Base-by-base conservation (phyloP, 208 protist genomes). In the Leishmania aethiopica region DNA sequence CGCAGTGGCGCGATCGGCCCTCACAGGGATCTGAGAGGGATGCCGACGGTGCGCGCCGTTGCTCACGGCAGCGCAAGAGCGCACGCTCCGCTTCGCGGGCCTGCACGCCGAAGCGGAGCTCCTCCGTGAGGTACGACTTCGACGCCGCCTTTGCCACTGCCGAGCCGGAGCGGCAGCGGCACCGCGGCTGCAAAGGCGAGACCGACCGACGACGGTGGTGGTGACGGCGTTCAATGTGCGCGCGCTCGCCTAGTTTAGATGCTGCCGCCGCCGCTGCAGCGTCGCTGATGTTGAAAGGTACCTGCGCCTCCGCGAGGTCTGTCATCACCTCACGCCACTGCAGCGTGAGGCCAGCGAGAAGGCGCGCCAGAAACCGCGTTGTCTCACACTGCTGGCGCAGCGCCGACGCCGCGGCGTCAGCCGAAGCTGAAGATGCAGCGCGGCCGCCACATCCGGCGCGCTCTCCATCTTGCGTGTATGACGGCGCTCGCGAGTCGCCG, bases 271-370 rank as follows among this genome's bases (percentile, higher is more conserved):
- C 32, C 13, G 49, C 71, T 51, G 47, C 32, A 40, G 47, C 73
- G 35, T 55, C 73, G 3, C 19, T 62, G n/a, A 47, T 55, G 32
- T 1, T n/a, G 13, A 77, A 3, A 13, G 73, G 51, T 4, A 59
- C 51, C n/a, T 62, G n/a, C 6, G 19, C 59, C 11, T 53, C 28
- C 2, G 55, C 45, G 35, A 85, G 82, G n/a, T 81, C 76, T 42
- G 47, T 49, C 72, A 85, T 75, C 15, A 85, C 82, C 37, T 79
- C 40, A 13, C 62, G 72, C 82, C 82, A 85, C 73, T 81, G 71
- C 37, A 85, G 40, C 49, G 77, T 85, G 28, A 85, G 59, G n/a
- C 82, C 82, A 22, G 77, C 82, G 35, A 85, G 62, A 3, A 85
- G 77, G 35, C 77, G 82, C 8, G 82, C 76, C 5, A 85, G 71